Base-by-base conservation (phyloP, 2,329 filamentous ascomycete genomes). In the Nakataea oryzae region DNA sequence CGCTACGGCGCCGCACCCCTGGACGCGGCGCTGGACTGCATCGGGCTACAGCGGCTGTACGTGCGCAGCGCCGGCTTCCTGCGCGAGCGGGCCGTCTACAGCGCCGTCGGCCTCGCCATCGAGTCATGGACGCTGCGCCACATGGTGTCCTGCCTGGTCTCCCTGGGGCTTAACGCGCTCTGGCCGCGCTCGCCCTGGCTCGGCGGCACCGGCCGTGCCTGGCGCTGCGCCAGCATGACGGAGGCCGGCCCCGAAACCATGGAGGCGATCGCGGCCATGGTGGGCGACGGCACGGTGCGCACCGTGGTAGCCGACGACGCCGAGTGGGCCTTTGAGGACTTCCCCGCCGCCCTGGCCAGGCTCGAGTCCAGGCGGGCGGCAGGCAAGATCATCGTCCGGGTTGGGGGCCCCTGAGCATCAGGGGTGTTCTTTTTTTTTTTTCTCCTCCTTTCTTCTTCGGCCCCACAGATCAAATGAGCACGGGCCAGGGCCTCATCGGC, bases 11-110 rank as follows among this genome's bases (percentile, higher is more conserved):
- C 64, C 27, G 17, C 61, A 24, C 64, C 71, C 0, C 75, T 78
- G 57, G 74, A 82, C 66, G 67, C 76, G 56, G 75, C 83, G 60
- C 73, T 82, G 57, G 81, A 84, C 66, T 78, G 76, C 57, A 73
- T 79, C 5, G 81, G 81, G 14, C 74, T 74, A 27, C 78, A 81
- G 57, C 68, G 76, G 2, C 70, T 84, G 26, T 83, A 78, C 66
- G 62, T 66, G 11, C 63, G 75, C 26, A 76, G 72, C 9, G 66
- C 74, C 1, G 50, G 61, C 4, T 82, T 77, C 63, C 72, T 82
- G 41, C 70, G 72, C 54, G 67, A 71, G 0, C 64, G 67, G 1
- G 74, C 69, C 59, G 67, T 74, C 62, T 60, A 74, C 61, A 70
- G 65, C 61, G 72, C 74, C 41, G 72, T 71, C 0, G 73, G 73